These are phyloP conservation scores for Trifolium subterraneum DNA, from an alignment of 306 rosid species.

Conservation along the genomic window DNA sequence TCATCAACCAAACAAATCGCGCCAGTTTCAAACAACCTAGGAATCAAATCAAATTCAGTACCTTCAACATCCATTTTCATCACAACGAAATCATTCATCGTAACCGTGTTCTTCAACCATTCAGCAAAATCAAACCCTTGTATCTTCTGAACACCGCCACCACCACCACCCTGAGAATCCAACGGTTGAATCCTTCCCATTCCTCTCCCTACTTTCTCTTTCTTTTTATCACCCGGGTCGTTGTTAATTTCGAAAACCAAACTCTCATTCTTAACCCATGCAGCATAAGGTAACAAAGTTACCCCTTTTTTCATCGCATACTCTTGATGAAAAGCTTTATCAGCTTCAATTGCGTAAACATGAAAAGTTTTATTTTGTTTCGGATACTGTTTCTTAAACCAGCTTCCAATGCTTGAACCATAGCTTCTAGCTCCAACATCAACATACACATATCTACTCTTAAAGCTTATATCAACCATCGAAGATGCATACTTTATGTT, in stretches of 20 bases:
- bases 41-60: constrained; percentile 87
- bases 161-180: constrained; percentile 44
- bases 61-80: constrained; percentile 99
- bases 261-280: constrained; percentile 95
- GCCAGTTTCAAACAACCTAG: constrained; percentile 79
- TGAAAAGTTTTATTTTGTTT: constrained; percentile 90
- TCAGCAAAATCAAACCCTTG: constrained; percentile 83
- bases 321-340: constrained; percentile 74
- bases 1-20: constrained; percentile 93
- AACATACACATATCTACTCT: constrained; percentile 74
- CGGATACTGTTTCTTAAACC: constrained; percentile 94
- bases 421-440: constrained; percentile 96
- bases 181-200: constrained; percentile 93
- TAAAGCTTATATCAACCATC: constrained; percentile 84
- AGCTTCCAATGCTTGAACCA: constrained; percentile 92
- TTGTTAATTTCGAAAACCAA: constrained; percentile 72
- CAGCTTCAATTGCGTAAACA: constrained; percentile 92
- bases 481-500: constrained; percentile 75
- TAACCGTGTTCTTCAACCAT: constrained; percentile 78
- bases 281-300: constrained; percentile 79
- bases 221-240: constrained; percentile 55
- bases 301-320: constrained; percentile 70
- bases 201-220: constrained; percentile 65
- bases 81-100: constrained; percentile 84
- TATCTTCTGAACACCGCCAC: constrained; percentile 70